Evolutionary conservation across 805 yeast species (phyloP).

Genomic region (Lachancea thermotolerans): DNA sequence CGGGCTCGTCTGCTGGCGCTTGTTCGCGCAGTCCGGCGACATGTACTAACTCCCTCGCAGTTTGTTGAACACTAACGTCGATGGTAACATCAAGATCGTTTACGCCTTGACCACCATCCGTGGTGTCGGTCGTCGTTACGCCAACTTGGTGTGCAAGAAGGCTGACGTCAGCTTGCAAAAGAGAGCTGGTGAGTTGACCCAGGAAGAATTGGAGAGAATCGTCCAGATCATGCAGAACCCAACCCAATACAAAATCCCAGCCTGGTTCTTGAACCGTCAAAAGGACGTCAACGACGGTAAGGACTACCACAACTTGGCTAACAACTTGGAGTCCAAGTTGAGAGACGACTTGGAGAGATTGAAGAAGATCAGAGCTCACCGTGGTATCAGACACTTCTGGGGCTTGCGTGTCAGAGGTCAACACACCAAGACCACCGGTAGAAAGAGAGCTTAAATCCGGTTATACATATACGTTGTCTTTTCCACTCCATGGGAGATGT

Average conservation of each 20-base stretch:
- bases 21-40: not conserved
- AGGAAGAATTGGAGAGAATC: slow-evolving; percentile 99
- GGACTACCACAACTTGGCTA: slow-evolving; percentile 97
- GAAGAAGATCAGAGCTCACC: slow-evolving; percentile 99
- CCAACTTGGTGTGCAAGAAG: slow-evolving; percentile 99
- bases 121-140: slow-evolving; percentile 99
- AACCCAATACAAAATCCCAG: slow-evolving; percentile 97
- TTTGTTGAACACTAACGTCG: slow-evolving; percentile 99
- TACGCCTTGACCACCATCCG: slow-evolving; percentile 99
- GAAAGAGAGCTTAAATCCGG: slow-evolving; percentile 51
- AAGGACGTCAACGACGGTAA: slow-evolving; percentile 97
- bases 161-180: slow-evolving; percentile 97
- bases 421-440: slow-evolving; percentile 99
- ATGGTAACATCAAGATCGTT: slow-evolving; percentile 99
- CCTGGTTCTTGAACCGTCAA: slow-evolving; percentile 99
- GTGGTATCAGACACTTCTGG: slow-evolving; percentile 99
- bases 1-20: not conserved
- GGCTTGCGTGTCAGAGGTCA: slow-evolving; percentile 99
- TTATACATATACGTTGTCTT: not conserved
- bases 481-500: slow-evolving; percentile 1
- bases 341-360: slow-evolving; percentile 99
- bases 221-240: slow-evolving; percentile 99
- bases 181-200: slow-evolving; percentile 99
- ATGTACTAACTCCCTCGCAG: slow-evolving; percentile 44
- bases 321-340: slow-evolving; percentile 97